Evolutionary conservation across 2,329 filamentous ascomycete genomes (phyloP), one percentile per base, ranked within the genome.

Genomic region (Orbilia javanica): DNA sequence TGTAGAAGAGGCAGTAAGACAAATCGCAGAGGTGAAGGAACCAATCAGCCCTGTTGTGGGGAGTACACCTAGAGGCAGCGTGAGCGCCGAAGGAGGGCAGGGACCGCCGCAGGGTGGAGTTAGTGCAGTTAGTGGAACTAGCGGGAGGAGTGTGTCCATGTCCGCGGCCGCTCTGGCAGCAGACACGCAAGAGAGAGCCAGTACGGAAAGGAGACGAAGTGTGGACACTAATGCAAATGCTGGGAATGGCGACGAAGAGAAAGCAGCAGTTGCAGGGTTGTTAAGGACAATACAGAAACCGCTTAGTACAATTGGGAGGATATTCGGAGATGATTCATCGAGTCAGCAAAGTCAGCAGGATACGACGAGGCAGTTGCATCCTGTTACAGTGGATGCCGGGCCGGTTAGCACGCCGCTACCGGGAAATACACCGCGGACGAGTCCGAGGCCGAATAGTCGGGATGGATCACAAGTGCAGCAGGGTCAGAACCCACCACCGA

Each of bases 1-100:
- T 81, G 96, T 99, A n/a, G 96, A 99, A 85, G 92, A 92, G 3
- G 94, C 96, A 6, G 96, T 99, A 2, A 97, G 93, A 4, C 93
- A 93, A 48, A 99, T 99, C 80, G 95, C 96, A 1, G 95, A 89
- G 79, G 55, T 63, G 13, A 73, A 70, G 64, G 75, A 79, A 13
- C 75, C 75, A 31, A 36, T 79, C 25, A 79, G 75, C 25, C 75
- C 75, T 8, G 75, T 79, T 50, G 46, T 79, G 0, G 55, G 66
- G 2, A 31, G 50, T 22, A 72, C 48, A 8, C 68, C 68, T 8
- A 78, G 68, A 25, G 62, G 67, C 1, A 64, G 57, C 10, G 62
- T 64, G 18, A 75, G 42, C 34, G 36, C 13, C 42, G 64, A 70
- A 89, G 79, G 88, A 88, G 81, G 79, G 82, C 0, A 79, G 77